Conservation (phyloP, 495 filamentous ascomycete species). For the Trichodelitschia bisporula region DNA sequence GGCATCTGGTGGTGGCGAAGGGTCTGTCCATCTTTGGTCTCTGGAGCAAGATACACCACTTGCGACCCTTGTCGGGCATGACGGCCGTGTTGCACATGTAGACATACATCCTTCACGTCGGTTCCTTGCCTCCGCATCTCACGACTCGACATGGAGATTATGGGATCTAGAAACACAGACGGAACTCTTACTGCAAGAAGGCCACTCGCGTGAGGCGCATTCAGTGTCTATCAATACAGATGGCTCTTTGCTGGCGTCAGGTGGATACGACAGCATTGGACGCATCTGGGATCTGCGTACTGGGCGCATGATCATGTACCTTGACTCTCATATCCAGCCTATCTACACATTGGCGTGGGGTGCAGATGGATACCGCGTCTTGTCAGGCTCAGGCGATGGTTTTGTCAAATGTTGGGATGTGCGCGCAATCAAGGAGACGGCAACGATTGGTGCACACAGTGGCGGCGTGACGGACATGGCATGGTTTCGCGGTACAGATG, state of each 20-base stretch:
- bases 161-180: slow-evolving; percentile 79
- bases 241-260: slow-evolving; percentile 72
- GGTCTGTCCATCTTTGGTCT: slow-evolving; percentile 76
- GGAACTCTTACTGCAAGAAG: slow-evolving; percentile 78
- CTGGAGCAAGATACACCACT: slow-evolving; percentile 61
- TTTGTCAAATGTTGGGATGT: slow-evolving; percentile 98
- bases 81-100: slow-evolving; percentile 64
- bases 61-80: slow-evolving; percentile 64
- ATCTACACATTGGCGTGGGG: slow-evolving; percentile 88
- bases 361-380: slow-evolving; percentile 63
- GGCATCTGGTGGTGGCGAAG: slow-evolving; percentile 78
- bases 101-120: slow-evolving; percentile 86
- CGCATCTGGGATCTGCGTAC: slow-evolving; percentile 93
- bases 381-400: slow-evolving; percentile 79
- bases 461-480: slow-evolving; percentile 78
- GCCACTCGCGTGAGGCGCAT: slow-evolving; percentile 81
- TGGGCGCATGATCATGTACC: slow-evolving; percentile 82
- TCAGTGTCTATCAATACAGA: slow-evolving; percentile 71
- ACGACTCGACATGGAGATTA: slow-evolving; percentile 88
- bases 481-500: slow-evolving; percentile 74
- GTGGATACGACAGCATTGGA: slow-evolving; percentile 79
- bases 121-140: slow-evolving; percentile 81
- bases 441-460: slow-evolving; percentile 73
- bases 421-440: slow-evolving; percentile 58
- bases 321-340: slow-evolving; percentile 81